Evolutionary conservation across 2,329 filamentous ascomycete genomes (phyloP).

Genomic region (Orbilia javanica): DNA sequence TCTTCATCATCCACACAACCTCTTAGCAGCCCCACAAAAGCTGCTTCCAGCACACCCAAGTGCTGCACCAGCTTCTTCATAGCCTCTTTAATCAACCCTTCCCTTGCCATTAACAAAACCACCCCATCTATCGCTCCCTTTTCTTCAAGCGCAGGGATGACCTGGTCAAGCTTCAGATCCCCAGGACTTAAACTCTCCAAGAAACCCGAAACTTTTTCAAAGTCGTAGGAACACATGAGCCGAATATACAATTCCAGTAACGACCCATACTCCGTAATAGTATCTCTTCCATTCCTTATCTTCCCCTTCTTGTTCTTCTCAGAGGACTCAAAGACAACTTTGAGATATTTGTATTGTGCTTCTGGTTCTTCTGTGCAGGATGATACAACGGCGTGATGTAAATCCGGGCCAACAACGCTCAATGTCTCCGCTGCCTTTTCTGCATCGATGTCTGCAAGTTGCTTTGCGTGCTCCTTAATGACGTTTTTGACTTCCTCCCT

Average conservation of each 20-base stretch:
- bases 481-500: slow-evolving; percentile 77
- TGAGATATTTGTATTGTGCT: slow-evolving; percentile 81
- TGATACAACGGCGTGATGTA: slow-evolving; percentile 76
- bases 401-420: slow-evolving; percentile 72
- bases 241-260: slow-evolving; percentile 88
- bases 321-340: slow-evolving; percentile 78
- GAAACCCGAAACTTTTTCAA: slow-evolving; percentile 85
- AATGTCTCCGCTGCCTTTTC: slow-evolving; percentile 75
- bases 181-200: slow-evolving; percentile 80
- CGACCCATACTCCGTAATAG: slow-evolving; percentile 66
- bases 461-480: slow-evolving; percentile 74
- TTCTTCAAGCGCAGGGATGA: slow-evolving; percentile 88
- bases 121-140: slow-evolving; percentile 92
- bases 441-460: slow-evolving; percentile 77
- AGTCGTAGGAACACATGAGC: slow-evolving; percentile 88
- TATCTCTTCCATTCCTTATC: slow-evolving; percentile 39
- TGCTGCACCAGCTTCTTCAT: slow-evolving; percentile 89
- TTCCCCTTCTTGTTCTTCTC: slow-evolving; percentile 45
- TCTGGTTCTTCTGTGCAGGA: slow-evolving; percentile 73
- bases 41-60: slow-evolving; percentile 81
- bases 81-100: slow-evolving; percentile 83
- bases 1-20: slow-evolving; percentile 62
- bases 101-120: slow-evolving; percentile 87
- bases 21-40: slow-evolving; percentile 79
- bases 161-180: slow-evolving; percentile 80